These are phyloP conservation scores for Cystobasidium pallidum DNA, from an alignment of 1,284 basidiomycete genomes.

Conservation along the genomic window DNA sequence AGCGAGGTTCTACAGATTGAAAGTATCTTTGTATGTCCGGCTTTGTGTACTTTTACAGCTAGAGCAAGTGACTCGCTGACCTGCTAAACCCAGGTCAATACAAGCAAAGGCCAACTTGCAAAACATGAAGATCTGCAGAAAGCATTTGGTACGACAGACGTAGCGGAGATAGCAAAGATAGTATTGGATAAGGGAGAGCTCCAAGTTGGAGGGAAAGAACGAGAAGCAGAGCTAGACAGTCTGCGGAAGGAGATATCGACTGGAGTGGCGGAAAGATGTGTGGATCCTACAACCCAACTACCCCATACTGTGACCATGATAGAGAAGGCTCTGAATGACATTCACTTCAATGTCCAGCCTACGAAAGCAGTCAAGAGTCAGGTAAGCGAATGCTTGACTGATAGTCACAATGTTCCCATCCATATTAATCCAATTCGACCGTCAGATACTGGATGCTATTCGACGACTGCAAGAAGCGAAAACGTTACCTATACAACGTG, in stretches of 20 bases:
- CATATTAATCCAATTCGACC: no score
- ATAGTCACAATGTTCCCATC: no score
- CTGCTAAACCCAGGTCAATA: slow-evolving; percentile 10
- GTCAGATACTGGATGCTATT: slow-evolving; percentile 86
- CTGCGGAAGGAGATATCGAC: slow-evolving; percentile 91
- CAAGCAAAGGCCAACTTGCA: slow-evolving; percentile 82
- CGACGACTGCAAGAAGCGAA: slow-evolving; percentile 76
- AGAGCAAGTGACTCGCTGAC: neutral
- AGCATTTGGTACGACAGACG: slow-evolving; percentile 78
- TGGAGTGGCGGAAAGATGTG: slow-evolving; percentile 89
- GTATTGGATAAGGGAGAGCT: slow-evolving; percentile 95
- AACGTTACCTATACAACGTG: slow-evolving; percentile 85
- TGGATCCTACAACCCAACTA: slow-evolving; percentile 84
- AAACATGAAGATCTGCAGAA: slow-evolving; percentile 87
- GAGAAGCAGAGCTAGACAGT: slow-evolving; percentile 81
- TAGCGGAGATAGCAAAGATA: slow-evolving; percentile 79
- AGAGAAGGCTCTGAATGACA: slow-evolving; percentile 95
- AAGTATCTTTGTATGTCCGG: slow-evolving; percentile 71
- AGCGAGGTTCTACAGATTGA: slow-evolving; percentile 97
- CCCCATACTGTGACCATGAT: slow-evolving; percentile 95
- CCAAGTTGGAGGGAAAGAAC: slow-evolving; percentile 96
- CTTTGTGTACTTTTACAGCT: neutral
- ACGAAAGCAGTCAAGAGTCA: slow-evolving; percentile 92
- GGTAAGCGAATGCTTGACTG: slow-evolving; percentile 60
- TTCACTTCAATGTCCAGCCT: slow-evolving; percentile 85